Conservation (phyloP, 2,329 filamentous ascomycete species). For the Ploettnerulaceae sp. region DNA sequence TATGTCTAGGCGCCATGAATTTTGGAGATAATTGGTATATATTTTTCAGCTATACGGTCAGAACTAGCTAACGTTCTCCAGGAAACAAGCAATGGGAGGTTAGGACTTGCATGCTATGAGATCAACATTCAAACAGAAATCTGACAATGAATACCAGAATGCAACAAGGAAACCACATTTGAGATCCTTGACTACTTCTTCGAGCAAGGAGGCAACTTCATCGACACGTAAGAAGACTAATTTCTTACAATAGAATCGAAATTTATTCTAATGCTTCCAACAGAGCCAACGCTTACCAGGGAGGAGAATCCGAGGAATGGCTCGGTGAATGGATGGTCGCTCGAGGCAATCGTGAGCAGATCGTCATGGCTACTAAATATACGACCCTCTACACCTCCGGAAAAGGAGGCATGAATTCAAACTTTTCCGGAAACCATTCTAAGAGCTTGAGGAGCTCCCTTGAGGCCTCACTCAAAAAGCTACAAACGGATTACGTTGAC, state of each 20-base stretch:
- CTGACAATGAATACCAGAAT: constrained; percentile 43
- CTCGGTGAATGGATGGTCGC: constrained; percentile 52
- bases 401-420: constrained; percentile 14
- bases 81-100: constrained; percentile 1
- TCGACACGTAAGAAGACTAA: constrained; percentile 50
- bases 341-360: constrained; percentile 44
- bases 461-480: constrained; percentile 42
- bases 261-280: neutral
- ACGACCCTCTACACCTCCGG: constrained; percentile 30
- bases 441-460: constrained; percentile 18
- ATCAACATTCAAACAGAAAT: too few species aligned
- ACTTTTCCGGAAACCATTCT: constrained; percentile 18
- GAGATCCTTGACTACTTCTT: constrained; percentile 52
- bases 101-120: neutral
- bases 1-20: constrained; percentile 35
- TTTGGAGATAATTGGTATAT: constrained; percentile 45
- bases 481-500: constrained; percentile 65
- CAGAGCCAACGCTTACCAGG: constrained; percentile 47
- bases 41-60: neutral
- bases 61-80: neutral
- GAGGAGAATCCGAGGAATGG: constrained; percentile 51
- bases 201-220: constrained; percentile 57
- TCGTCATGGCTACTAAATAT: constrained; percentile 53
- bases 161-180: constrained; percentile 50
- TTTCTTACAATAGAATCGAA: too few species aligned